Base-by-base conservation (phyloP, 306 rosid genomes). In the Quercus mongolica region DNA sequence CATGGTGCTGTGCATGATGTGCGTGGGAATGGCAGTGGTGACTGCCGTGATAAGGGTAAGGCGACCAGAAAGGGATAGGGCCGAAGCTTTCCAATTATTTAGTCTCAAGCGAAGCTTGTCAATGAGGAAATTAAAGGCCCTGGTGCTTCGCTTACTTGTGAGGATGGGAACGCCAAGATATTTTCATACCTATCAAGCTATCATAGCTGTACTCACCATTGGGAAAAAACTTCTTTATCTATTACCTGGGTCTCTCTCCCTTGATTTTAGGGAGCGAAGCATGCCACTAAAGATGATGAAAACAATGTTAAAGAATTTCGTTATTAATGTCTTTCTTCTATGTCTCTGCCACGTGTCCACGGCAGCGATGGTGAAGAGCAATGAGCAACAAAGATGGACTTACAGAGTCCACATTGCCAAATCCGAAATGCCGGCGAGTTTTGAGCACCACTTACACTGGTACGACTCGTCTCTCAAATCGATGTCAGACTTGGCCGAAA, bases 331-430 rank as follows among this genome's bases (percentile, higher is more conserved):
- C 15, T n/a, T 76, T 6, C 52, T 82, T 73, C 51, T 88, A 52
- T 49, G 75, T n/a, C 6, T 76, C 18, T 75, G 72, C 73, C 59
- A 65, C 18, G 80, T 57, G 1, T 80, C 90, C n/a, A 14, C 80
- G 64, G 92, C 87, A 1, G 79, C 26, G 12, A 57, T 6, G 23
- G 78, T 84, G 69, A 78, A 64, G 49, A 61, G 3, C 17, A 28
- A 2, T 0, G 63, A 55, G 15, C 26, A 59, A 5, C 78, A 64
- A 17, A 79, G 78, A 76, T 74, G 51, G 13, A 90, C 96, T 44
- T 94, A 90, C 91, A 88, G 92, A 18, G 89, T 92, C 5, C 91
- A 89, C 69, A 79, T 88, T 82, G 88, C 91, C 26, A 89, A 87
- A 76, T 87, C 89, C 69, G 31, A 79, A 75, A 94, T 91, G 94